Percentiles rank a stretch among this genome's conserved stretches.
These are phyloP conservation scores for Nicotiana knightiana DNA, from an alignment of 257 asterid species.

Conservation along the genomic window DNA sequence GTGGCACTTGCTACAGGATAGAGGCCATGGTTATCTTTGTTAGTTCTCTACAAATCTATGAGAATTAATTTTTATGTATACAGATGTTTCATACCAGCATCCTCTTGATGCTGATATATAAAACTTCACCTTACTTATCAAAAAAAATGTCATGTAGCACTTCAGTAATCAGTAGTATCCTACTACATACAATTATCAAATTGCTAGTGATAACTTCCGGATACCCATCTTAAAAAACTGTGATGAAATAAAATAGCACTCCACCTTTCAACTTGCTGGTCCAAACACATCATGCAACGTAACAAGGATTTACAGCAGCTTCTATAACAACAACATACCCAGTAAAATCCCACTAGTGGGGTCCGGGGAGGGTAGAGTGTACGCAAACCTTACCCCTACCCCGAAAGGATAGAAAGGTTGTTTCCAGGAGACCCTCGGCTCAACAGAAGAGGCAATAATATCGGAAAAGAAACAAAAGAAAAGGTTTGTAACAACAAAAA, in stretches of 20 bases:
- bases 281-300: conserved; percentile 1
- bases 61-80: background rate
- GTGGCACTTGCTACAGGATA: background rate
- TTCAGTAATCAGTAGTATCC: background rate
- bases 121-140: background rate
- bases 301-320: background rate
- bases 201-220: background rate
- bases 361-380: no score
- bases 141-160: background rate
- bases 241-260: background rate
- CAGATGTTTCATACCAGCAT: background rate
- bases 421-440: no score
- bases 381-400: no score
- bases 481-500: no score
- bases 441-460: no score
- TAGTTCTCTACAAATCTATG: background rate
- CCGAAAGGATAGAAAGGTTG: no score
- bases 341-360: no score
- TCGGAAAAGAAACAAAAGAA: no score
- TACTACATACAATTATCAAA: background rate
- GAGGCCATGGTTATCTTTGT: background rate
- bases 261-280: background rate
- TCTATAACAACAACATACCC: background rate
- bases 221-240: background rate
- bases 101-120: background rate